Percentiles rank a stretch among this genome's conserved stretches.
phyloP scores from a whole-genome alignment of 306 rosid genomes.

The Cicer judaicum region DNA sequence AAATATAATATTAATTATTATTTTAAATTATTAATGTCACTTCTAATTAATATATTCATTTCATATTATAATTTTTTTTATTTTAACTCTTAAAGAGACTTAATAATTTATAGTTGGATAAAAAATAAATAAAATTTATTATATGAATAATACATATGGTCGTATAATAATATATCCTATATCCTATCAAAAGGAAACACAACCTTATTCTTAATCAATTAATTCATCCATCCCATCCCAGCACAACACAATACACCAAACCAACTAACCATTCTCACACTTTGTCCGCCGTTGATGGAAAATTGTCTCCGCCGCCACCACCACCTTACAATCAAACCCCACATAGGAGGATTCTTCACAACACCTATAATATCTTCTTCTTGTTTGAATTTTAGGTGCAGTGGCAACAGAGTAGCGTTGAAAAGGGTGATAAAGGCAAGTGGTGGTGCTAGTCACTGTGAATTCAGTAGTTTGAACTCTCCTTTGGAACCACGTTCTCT shows the following conservation, averaged over 20 bases:
- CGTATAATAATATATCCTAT: no score
- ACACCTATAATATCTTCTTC: neutral
- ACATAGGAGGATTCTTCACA: slow-evolving; percentile 32
- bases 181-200: neutral
- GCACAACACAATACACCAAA: neutral
- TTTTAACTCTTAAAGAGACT: no score
- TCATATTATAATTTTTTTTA: no score
- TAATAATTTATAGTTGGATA: no score
- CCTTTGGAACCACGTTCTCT: slow-evolving; percentile 72
- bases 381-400: neutral
- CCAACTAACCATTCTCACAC: neutral
- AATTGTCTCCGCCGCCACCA: slow-evolving; percentile 39
- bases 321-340: slow-evolving; percentile 20
- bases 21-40: no score
- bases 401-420: neutral
- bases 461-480: slow-evolving; percentile 64
- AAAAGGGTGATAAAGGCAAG: slow-evolving; percentile 19
- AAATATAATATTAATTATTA: no score
- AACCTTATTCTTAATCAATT: neutral
- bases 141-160: no score
- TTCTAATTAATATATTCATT: no score
- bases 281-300: slow-evolving; percentile 49
- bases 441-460: slow-evolving; percentile 50
- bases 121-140: no score
- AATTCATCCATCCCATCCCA: neutral